Conservation (phyloP, 345 rosid species). For the Schrenkiella parvula region DNA sequence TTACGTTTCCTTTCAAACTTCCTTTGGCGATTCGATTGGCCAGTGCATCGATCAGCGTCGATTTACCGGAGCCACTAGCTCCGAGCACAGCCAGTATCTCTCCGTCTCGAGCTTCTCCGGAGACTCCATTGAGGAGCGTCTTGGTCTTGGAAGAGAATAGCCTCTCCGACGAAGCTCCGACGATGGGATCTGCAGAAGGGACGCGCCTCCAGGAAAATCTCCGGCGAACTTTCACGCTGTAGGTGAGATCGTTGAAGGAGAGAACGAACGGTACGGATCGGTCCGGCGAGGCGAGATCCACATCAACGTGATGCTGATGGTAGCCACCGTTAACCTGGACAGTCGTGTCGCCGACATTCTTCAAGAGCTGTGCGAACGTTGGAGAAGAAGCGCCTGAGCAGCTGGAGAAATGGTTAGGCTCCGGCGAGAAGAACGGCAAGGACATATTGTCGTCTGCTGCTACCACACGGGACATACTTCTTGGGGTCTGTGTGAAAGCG, state of each 20-base stretch:
- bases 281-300: conserved; percentile 34
- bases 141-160: conserved; percentile 47
- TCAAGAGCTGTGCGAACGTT: conserved; percentile 69
- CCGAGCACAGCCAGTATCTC: conserved; percentile 89
- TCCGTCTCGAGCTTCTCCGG: conserved; percentile 86
- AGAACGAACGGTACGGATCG: conserved; percentile 65
- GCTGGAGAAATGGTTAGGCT: conserved; percentile 24
- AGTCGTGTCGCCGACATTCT: conserved; percentile 56
- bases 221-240: conserved; percentile 60
- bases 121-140: conserved; percentile 68
- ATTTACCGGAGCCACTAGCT: conserved; percentile 91
- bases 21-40: conserved; percentile 78
- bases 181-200: conserved; percentile 25
- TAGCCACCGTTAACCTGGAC: conserved; percentile 46
- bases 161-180: conserved; percentile 36
- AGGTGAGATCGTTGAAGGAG: conserved; percentile 73
- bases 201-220: conserved; percentile 40
- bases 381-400: conserved; percentile 29
- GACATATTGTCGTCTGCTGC: conserved; percentile 45
- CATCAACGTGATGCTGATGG: conserved; percentile 33
- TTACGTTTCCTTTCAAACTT: conserved; percentile 63
- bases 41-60: conserved; percentile 77
- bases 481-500: conserved; percentile 4
- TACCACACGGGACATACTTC: conserved; percentile 54
- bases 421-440: conserved; percentile 41